Evolutionary conservation across 2,329 filamentous ascomycete genomes (phyloP).

Genomic region (Eutypa lata): DNA sequence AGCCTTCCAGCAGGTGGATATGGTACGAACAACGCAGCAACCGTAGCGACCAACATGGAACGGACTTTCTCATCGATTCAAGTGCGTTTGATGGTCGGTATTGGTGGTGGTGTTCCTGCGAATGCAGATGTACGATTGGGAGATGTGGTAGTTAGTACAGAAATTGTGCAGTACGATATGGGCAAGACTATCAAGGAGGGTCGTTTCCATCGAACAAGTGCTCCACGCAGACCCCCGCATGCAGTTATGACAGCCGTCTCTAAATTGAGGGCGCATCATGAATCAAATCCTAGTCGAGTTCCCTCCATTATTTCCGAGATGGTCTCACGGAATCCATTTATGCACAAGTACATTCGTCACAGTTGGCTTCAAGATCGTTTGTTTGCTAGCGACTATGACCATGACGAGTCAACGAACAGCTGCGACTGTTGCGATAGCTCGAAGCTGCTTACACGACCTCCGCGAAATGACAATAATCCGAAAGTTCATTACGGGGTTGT

Average conservation of each 20-base stretch:
- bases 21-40: constrained; percentile 14
- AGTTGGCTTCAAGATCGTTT: not conserved
- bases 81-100: constrained; percentile 23
- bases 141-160: constrained; percentile 20
- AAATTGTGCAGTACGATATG: constrained; percentile 11
- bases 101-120: constrained; percentile 22
- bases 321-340: not conserved
- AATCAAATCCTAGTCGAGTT: not conserved
- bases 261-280: not conserved
- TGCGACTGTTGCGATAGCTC: not conserved
- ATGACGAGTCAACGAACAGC: not conserved
- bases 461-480: not conserved
- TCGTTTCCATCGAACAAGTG: constrained; percentile 1
- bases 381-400: not conserved
- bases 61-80: constrained; percentile 13
- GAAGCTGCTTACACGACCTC: not conserved
- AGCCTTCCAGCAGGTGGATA: constrained; percentile 14
- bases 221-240: not conserved
- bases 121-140: constrained; percentile 23
- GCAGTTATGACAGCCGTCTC: constrained; percentile 1
- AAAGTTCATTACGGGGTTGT: not conserved
- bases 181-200: constrained; percentile 5
- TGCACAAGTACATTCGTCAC: not conserved
- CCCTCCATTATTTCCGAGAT: not conserved
- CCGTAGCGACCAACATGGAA: constrained; percentile 14